Evolutionary conservation across 108 stramenopile species (phyloP).

Genomic region (Conticribra weissflogii): DNA sequence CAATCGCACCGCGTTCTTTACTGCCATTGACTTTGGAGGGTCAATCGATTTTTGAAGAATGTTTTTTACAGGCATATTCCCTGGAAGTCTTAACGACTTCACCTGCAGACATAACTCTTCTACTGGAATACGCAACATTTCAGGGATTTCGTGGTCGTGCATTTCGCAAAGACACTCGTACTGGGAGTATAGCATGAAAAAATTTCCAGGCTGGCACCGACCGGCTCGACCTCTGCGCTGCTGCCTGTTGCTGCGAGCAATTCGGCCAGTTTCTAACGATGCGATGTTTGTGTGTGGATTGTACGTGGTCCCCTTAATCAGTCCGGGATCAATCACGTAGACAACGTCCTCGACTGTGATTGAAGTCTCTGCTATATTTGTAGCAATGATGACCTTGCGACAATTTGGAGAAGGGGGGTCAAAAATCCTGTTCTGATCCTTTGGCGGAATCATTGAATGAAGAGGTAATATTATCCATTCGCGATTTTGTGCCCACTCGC

Average conservation of each 20-base stretch:
- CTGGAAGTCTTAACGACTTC: background rate
- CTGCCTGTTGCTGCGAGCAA: background rate
- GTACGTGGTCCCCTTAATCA: background rate
- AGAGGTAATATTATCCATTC: background rate
- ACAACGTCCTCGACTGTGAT: background rate
- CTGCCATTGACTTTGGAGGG: background rate
- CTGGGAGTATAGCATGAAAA: background rate
- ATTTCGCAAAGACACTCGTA: background rate
- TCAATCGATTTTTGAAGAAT: background rate
- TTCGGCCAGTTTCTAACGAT: background rate
- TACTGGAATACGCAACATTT: background rate
- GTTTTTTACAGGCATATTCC: background rate
- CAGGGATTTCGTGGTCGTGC: background rate
- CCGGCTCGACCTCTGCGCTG: background rate
- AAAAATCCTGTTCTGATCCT: background rate
- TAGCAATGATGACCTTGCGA: background rate
- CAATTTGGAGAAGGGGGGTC: background rate
- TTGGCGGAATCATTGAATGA: constrained; percentile 1
- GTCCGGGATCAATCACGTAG: background rate
- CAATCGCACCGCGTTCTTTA: background rate
- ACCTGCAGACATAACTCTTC: background rate
- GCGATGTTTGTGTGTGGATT: background rate
- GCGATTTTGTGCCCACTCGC: background rate
- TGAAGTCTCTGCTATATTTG: background rate
- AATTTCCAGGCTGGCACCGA: background rate